Evolutionary conservation across 1,139 yeast genomes (phyloP), one percentile per base, ranked within the genome.

Genomic region (Candida anutae): DNA sequence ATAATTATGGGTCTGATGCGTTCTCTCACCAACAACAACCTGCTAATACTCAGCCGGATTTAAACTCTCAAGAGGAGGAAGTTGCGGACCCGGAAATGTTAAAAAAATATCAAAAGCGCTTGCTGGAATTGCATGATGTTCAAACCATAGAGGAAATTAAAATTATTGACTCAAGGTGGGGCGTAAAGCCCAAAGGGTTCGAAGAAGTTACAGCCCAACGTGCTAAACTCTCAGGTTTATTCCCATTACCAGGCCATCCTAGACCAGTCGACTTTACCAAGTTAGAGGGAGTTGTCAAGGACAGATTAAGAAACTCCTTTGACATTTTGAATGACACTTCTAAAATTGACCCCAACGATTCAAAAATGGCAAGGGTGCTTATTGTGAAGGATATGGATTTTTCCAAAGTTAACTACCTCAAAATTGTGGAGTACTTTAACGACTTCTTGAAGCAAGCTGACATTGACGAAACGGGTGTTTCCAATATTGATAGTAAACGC

Each of bases 201-300:
- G 94, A 84, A 44, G 67, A 70, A 9, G 77, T 83, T 3, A 70
- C 84, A 2, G 82, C 93, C 0, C 85, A 77, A 39, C 65, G 82
- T 39, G 94, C 94, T 4, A 87, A 87, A 45, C 60, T 82, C 13
- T 74, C 88, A 1, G 95, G 95, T 0, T 53, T 82, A 4, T 87
- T 84, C 42, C 85, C 90, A 1, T 58, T 75, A 15, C 93, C 93
- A 1, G 90, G 90, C 3, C 68, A 70, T 28, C 74, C 81, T 0
- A 62, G 69, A 38, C 74, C 72, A 2, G 62, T 73, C 24, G 79
- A 74, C 42, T 63, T 64, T 24, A 66, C 74, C 4, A 69, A 69
- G 36, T 45, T 75, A 19, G 76, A 71, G 41, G 77, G 74, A 2
- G 53, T 63, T 10, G 50, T 60, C 17, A 58, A 57, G 29, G 60